Conservation (phyloP, 805 yeast species). For the Metschnikowia noctiluminum region DNA sequence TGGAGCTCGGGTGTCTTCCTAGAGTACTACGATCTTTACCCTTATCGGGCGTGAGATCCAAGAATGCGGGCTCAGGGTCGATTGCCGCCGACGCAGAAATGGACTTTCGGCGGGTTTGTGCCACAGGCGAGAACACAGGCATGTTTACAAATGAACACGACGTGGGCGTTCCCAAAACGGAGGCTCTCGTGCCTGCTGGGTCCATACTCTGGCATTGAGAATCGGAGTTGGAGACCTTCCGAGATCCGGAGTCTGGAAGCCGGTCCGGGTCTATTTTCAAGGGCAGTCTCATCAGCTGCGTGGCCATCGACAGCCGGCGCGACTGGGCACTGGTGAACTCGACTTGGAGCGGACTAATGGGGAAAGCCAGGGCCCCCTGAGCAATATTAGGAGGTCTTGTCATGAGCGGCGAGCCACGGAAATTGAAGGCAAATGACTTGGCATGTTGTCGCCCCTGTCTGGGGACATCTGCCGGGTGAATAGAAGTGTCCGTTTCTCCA, state of each 20-base stretch:
- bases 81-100: constrained; percentile 3
- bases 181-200: background rate
- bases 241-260: background rate
- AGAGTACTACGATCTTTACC: background rate
- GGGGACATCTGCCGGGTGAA: background rate
- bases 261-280: background rate
- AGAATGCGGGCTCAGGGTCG: background rate
- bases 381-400: constrained; percentile 10
- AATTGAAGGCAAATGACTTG: constrained; percentile 11
- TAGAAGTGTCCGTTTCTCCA: background rate
- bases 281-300: constrained; percentile 28
- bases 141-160: constrained; percentile 8
- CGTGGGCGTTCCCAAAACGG: constrained; percentile 7
- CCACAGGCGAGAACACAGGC: constrained; percentile 12
- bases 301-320: constrained; percentile 36
- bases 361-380: constrained; percentile 12
- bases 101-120: constrained; percentile 11
- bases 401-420: constrained; percentile 10
- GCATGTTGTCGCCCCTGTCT: constrained; percentile 11
- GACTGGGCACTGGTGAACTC: constrained; percentile 30
- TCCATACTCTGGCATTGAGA: background rate
- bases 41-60: background rate
- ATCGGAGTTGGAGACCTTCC: background rate
- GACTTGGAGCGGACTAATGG: constrained; percentile 16
- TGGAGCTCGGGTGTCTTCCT: constrained; percentile 1